Evolutionary conservation across 2,329 filamentous ascomycete species (phyloP).

Genomic region (Fusarium sp.): DNA sequence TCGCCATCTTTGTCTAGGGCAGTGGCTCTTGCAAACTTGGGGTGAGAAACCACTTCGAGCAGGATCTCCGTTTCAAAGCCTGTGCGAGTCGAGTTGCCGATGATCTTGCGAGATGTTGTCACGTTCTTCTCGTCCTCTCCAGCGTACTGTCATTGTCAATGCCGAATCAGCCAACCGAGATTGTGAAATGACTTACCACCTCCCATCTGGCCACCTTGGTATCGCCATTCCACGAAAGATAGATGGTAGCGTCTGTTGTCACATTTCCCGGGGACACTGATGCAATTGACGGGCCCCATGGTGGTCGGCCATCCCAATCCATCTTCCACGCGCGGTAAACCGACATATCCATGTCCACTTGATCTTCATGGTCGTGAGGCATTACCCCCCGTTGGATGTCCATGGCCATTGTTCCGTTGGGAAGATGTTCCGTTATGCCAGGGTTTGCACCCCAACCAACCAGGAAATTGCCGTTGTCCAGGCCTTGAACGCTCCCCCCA

Average conservation of each 20-base stretch:
- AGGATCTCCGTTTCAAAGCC: slow-evolving; percentile 38
- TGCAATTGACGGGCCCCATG: slow-evolving; percentile 43
- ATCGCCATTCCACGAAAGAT: slow-evolving; percentile 46
- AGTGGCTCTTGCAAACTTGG: slow-evolving; percentile 30
- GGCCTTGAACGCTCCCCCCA: slow-evolving; percentile 62
- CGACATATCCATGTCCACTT: slow-evolving; percentile 27
- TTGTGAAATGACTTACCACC: slow-evolving; percentile 26
- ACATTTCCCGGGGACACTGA: slow-evolving; percentile 13
- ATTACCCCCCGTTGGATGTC: slow-evolving; percentile 58
- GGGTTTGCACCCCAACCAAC: slow-evolving; percentile 69
- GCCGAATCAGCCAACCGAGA: background rate
- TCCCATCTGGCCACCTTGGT: slow-evolving; percentile 41
- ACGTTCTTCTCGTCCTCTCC: slow-evolving; percentile 32
- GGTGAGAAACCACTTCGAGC: slow-evolving; percentile 4
- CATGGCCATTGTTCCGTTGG: slow-evolving; percentile 44
- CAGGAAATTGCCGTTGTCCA: slow-evolving; percentile 65
- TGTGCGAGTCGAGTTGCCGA: slow-evolving; percentile 36
- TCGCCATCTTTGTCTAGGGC: slow-evolving; percentile 34
- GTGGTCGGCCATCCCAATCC: slow-evolving; percentile 42
- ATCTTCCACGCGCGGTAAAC: slow-evolving; percentile 44
- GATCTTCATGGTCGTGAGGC: slow-evolving; percentile 49
- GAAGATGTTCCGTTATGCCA: slow-evolving; percentile 58
- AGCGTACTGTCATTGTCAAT: slow-evolving; percentile 25
- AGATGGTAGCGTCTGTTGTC: slow-evolving; percentile 29
- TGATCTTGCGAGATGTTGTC: slow-evolving; percentile 16